These are phyloP conservation scores for Eucommia ulmoides DNA, from an alignment of 257 asterid species.

Conservation along the genomic window DNA sequence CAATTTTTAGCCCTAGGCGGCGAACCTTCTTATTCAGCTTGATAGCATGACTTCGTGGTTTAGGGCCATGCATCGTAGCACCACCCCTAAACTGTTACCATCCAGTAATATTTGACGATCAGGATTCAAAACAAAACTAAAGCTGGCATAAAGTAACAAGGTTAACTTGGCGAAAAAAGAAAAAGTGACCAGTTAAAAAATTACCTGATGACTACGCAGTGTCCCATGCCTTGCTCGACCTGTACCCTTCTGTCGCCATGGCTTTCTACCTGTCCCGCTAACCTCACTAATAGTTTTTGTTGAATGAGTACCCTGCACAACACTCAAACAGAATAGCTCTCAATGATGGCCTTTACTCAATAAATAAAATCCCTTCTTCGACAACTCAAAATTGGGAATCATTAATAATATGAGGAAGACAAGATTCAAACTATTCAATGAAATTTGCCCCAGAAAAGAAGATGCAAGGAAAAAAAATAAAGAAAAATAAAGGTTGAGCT, in stretches of 20 bases:
- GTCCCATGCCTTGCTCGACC: constrained; percentile 96
- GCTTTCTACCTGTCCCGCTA: constrained; percentile 93
- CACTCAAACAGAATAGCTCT: constrained; percentile 5
- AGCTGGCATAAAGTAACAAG: no score
- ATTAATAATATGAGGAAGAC: background rate
- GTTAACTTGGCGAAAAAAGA: no score
- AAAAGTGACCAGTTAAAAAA: no score
- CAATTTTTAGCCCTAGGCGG: constrained; percentile 85
- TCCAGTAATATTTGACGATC: constrained; percentile 5
- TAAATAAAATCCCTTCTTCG: background rate
- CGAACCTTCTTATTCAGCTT: constrained; percentile 88
- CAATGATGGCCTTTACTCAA: background rate
- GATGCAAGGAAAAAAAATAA: background rate
- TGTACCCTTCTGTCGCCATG: constrained; percentile 81
- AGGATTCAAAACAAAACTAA: no score
- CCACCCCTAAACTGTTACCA: constrained; percentile 82
- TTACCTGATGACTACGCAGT: constrained; percentile 75
- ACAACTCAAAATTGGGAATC: background rate
- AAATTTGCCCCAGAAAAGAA: background rate
- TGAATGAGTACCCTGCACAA: constrained; percentile 81
- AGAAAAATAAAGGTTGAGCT: background rate
- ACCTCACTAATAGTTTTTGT: constrained; percentile 91
- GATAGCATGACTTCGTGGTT: constrained; percentile 90
- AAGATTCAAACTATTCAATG: background rate
- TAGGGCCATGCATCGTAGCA: constrained; percentile 82